Base-by-base conservation (phyloP, 2,329 filamentous ascomycete genomes). In the Sarocladiaceae sp. region DNA sequence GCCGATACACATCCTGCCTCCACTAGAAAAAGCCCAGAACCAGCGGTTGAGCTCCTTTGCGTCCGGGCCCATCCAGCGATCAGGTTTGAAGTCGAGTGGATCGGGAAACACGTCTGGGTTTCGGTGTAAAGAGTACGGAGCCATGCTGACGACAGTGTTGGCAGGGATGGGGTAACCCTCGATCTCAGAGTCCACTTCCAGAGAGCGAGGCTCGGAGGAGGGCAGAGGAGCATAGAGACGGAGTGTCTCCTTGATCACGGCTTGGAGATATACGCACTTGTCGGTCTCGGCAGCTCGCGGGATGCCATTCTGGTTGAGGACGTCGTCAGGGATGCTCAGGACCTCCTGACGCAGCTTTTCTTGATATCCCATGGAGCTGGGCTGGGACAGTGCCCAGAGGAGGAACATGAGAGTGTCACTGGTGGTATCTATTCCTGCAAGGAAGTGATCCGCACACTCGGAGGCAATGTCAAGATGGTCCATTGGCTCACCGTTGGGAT, bases 381-480 rank as follows among this genome's bases (percentile, higher is more conserved):
- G 67, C 1, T 62, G 59, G 0, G 73, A 76, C 1, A 78, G 60
- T 0, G 66, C 58, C 68, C 70, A 76, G 12, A 76, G 58, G 0
- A 68, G 54, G 47, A 73, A 76, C 65, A 73, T 73, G 2, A 74
- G 47, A 0, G 71, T 71, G 41, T 77, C 71, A 19, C 69, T 69
- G 1, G 72, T 75, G 1, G 73, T 77, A 46, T 76, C 70, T 9
- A 76, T 72, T 0, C 72, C 73, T 0, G 73, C 74, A 1, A 72
- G 59, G 11, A 77, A 62, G 47, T 78, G 74, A 44, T 78, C 74
- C 1, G 73, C 72, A 11, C 63, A 67, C 54, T 78, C 74, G 0
- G 72, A 72, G 1, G 74, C 74, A 31, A 73, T 69, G 16, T 74
- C 69, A 6, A 73, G 50, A 24, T 68, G 65, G 9, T 61, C 57